Evolutionary conservation across 139 green algal genomes (phyloP).

Genomic region (Desmodesmus armatus): DNA sequence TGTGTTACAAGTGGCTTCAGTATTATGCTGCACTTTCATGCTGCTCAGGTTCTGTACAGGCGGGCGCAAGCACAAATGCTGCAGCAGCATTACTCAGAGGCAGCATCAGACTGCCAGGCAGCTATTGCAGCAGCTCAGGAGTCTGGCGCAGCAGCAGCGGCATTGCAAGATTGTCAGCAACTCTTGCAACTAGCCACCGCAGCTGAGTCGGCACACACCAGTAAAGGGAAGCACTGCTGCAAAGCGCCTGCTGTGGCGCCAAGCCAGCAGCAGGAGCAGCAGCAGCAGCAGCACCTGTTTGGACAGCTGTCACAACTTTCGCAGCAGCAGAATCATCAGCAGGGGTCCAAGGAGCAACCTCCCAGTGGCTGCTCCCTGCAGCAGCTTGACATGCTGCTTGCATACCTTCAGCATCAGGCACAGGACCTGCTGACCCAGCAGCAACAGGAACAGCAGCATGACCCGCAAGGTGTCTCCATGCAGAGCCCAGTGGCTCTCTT

Average conservation of each 20-base stretch:
- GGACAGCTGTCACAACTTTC: neutral
- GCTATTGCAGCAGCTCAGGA: constrained; percentile 10
- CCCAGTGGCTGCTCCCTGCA: neutral
- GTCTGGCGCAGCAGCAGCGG: neutral
- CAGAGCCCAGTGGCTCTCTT: neutral
- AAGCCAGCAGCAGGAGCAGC: constrained; percentile 12
- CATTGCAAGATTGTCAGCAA: neutral
- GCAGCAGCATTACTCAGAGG: neutral
- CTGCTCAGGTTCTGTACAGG: constrained; percentile 24
- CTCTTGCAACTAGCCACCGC: neutral
- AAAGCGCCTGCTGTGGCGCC: neutral
- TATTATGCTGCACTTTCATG: neutral
- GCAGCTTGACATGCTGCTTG: constrained; percentile 13
- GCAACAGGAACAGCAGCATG: neutral
- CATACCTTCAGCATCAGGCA: constrained; percentile 1
- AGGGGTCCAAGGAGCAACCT: constrained; percentile 7
- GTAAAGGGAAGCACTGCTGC: neutral
- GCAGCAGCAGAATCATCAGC: neutral
- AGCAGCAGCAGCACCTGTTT: constrained; percentile 1
- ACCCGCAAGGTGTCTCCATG: neutral
- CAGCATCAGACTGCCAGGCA: constrained; percentile 4
- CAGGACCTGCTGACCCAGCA: neutral
- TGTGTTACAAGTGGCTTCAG: neutral
- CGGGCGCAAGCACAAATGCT: neutral
- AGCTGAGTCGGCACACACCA: neutral